Percentiles rank a stretch among this genome's conserved stretches.
phyloP scores from a whole-genome alignment of 139 green algal genomes.

The Limnomonas spitsbergensis region DNA sequence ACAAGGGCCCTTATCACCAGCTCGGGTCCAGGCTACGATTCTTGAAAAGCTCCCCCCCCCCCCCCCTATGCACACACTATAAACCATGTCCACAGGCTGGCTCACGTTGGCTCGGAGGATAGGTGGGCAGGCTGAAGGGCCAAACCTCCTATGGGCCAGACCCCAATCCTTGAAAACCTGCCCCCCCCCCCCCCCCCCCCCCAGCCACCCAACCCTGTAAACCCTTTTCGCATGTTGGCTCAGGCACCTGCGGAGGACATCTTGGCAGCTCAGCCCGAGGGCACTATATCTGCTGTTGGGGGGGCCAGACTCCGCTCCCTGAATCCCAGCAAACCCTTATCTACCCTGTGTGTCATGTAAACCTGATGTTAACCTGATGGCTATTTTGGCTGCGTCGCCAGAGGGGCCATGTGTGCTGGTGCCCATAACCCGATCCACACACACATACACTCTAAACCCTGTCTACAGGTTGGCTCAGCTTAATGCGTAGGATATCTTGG shows the following conservation, averaged over 20 bases:
- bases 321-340: too few relatives aligned
- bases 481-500: conserved; percentile 77
- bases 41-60: too few relatives aligned
- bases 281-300: conserved; percentile 80
- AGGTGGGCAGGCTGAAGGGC: conserved; percentile 65
- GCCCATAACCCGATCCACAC: too few relatives aligned
- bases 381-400: conserved; percentile 75
- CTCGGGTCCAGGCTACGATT: conserved; percentile 84
- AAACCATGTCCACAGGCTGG: too few relatives aligned
- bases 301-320: conserved; percentile 83
- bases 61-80: too few relatives aligned
- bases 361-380: conserved; percentile 58
- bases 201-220: too few relatives aligned
- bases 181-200: too few relatives aligned
- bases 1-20: conserved; percentile 75
- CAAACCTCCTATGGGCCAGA: too few relatives aligned
- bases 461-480: conserved; percentile 47
- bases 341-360: too few relatives aligned
- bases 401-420: too few relatives aligned
- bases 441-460: too few relatives aligned
- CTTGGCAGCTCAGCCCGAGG: conserved; percentile 66
- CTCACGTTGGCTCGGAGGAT: conserved; percentile 68
- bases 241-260: conserved; percentile 72
- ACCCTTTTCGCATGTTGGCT: conserved; percentile 49
- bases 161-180: too few relatives aligned